Evolutionary conservation across 129 eudicot species (phyloP), one percentile per base, ranked within the genome.

Genomic region (Flaveria robusta): DNA sequence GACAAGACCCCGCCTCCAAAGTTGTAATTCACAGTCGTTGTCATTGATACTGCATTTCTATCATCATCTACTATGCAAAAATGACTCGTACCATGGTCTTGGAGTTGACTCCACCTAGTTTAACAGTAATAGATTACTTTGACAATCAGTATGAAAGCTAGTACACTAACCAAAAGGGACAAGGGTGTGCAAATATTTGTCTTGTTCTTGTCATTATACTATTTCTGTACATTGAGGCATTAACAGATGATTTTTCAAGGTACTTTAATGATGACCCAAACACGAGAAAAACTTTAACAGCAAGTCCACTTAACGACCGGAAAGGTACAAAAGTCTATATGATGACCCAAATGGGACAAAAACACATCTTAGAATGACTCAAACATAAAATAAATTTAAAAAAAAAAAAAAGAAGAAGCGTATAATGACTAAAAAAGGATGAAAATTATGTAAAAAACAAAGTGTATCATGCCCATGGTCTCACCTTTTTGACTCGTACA

Each of bases 1-100:
- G 99, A 94, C 56, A 94, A 87, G 55, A 95, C 88, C 52, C 90
- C 91, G 0, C 93, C 90, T 60, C 99, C 99, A 76, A 95, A 95
- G 1, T 62, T 63, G 51, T 76, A 91, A 47, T 94, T 94, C 72
- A 95, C 89, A 0, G 99, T 91, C 23, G 90, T 85, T 24, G 99
- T 95, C 92, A 95, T 41, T 9, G 99, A 89, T 26, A 95, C 89
- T 9, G 94, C 97, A 54, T 95, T 95, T 77, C 99, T 71, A 42
- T 89, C 97, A 12, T 87, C 85, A 80, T 95, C 99, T 7, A 95
- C 99, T 13, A 95, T 80, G 83, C 99, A 89, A 60, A 95, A 87
- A 66, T 95, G 99, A 70, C 97, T 95, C 4, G 99, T 95, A 18
- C 99, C 99, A 58, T 89, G 88, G 74, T 95, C 97, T 81, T 62